phyloP scores from a whole-genome alignment of 2,329 filamentous ascomycete species.

The Zarea fungicola region DNA sequence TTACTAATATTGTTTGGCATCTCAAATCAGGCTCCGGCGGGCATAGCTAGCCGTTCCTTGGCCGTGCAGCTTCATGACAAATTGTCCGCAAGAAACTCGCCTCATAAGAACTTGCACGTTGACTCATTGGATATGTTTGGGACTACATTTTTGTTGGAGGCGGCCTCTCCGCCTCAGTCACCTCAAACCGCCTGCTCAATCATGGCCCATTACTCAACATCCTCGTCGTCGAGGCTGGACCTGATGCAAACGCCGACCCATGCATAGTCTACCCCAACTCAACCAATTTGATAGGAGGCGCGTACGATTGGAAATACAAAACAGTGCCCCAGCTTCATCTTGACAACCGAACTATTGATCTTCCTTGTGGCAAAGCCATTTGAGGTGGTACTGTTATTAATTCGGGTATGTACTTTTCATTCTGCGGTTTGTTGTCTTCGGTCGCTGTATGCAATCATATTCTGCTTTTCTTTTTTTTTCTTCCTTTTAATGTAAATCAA shows the following conservation, averaged over 20 bases:
- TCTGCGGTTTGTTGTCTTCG: background rate
- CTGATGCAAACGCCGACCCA: constrained; percentile 23
- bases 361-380: constrained; percentile 31
- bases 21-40: too few relatives aligned
- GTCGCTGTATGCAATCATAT: too few relatives aligned
- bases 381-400: constrained; percentile 36
- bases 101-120: too few relatives aligned
- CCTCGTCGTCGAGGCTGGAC: constrained; percentile 33
- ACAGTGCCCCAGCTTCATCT: constrained; percentile 25
- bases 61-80: too few relatives aligned
- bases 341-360: constrained; percentile 19
- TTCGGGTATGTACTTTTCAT: constrained; percentile 20
- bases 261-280: constrained; percentile 24
- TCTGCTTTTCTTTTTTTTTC: too few relatives aligned
- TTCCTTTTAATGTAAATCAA: too few relatives aligned
- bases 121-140: constrained; percentile 13
- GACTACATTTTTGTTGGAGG: constrained; percentile 35
- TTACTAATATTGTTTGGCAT: too few relatives aligned
- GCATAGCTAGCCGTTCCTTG: too few relatives aligned
- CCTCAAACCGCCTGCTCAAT: constrained; percentile 28
- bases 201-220: constrained; percentile 25
- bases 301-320: constrained; percentile 30
- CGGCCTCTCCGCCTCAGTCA: constrained; percentile 31
- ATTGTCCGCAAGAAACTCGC: too few relatives aligned
- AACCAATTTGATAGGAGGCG: constrained; percentile 23